Base-by-base conservation (phyloP, 192 early-diverging fungal genomes). In the Fimicolochytrium jonesii region DNA sequence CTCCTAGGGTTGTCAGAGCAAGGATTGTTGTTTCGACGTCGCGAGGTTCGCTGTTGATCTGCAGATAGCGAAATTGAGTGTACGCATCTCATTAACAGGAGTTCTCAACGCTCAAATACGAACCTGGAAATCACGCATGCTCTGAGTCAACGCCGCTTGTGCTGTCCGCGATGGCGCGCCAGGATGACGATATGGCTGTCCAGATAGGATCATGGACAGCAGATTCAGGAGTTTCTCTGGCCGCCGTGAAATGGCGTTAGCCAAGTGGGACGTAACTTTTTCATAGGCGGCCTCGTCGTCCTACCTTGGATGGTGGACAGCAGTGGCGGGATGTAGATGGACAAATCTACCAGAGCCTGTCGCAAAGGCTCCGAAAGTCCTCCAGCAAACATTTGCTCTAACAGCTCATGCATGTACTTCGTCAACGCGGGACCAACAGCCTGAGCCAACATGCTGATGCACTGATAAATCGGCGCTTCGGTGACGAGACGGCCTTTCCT, bases 351-450 rank as follows among this genome's bases (percentile, higher is more conserved):
- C 60, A 98, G 74, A 10, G 93, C 88, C 44, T 87, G 76, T n/a
- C 86, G 84, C 47, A 98, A 70, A 30, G 87, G 76, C 45, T 91
- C 84, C 58, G 82, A 92, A 33, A 97, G 73, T 20, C 94, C 94
- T 17, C 85, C 81, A 2, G 87, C 81, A 61, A 98, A 96, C 90
- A 98, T 95, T 52, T 91, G 75, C 54, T 95, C 92, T 43, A 97
- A 61, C 17, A 97, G 65, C 23, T 90, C 91, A 49, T 90, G 87
- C 81, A 95, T 81, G 65, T 94, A 82, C 56, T 89, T 90, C 0
- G 89, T 92, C 44, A 96, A 73, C 4, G 88, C 90, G 33, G 89
- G 91, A n/a, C 93, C 90, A 50, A 98, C 88, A 18, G 94, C 92
- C 9, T 77, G 76, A 1, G 92, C 93, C 37, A 98, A 77, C 82